phyloP scores from a whole-genome alignment of 75 land plant genomes.

The Selaginella moellendorffii region DNA sequence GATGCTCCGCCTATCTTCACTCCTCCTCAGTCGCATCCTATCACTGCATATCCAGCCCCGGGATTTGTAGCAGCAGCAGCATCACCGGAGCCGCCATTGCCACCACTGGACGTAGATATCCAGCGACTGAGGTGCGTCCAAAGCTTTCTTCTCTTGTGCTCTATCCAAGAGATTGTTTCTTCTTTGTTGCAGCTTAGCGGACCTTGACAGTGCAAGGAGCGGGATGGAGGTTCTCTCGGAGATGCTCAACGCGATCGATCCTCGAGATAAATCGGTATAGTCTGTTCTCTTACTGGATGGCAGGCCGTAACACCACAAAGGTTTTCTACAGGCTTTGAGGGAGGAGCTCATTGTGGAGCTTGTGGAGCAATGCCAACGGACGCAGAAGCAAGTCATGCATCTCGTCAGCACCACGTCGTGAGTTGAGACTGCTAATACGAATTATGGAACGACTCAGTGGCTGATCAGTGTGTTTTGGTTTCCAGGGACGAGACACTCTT shows the following conservation, averaged over 20 bases:
- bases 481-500: slow-evolving; percentile 75
- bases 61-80: not conserved
- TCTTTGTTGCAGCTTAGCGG: not conserved
- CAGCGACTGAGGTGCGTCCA: not conserved
- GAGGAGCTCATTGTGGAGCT: not conserved
- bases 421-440: too few relatives aligned
- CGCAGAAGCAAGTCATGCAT: not conserved
- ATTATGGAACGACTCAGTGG: too few relatives aligned
- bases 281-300: not conserved
- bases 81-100: not conserved
- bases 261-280: slow-evolving; percentile 5
- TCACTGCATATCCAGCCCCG: not conserved
- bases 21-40: slow-evolving; percentile 8
- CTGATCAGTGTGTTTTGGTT: too few relatives aligned
- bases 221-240: not conserved
- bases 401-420: not conserved
- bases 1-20: slow-evolving; percentile 4
- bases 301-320: not conserved
- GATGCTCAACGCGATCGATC: slow-evolving; percentile 3
- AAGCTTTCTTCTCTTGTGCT: too few relatives aligned
- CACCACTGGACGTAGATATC: not conserved
- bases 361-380: not conserved
- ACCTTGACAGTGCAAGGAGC: not conserved
- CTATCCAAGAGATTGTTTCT: too few relatives aligned
- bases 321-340: not conserved